Base-by-base conservation (phyloP, 2,329 filamentous ascomycete genomes). In the Rhinocladiella similis region DNA sequence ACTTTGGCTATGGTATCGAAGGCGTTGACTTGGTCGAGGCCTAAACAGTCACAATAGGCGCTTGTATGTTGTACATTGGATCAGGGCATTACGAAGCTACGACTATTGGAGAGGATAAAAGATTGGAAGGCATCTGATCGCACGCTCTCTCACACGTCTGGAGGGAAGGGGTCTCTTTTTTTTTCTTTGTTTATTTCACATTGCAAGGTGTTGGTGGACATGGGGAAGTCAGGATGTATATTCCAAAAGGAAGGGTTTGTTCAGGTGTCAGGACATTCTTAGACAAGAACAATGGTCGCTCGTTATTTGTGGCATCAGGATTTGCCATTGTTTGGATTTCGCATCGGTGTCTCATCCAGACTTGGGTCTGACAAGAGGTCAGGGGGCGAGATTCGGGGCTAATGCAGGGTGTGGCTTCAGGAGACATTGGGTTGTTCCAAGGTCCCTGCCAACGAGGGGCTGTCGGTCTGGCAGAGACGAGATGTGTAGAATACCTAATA, bases 1-100 rank as follows among this genome's bases (percentile, higher is more conserved):
- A 99, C 75, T 99, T 97, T 76, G 94, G 84, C 14, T 82, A 82
- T 66, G 75, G 77, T 16, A 73, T 84, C 53, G 72, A 79, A 57
- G 80, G 80, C 27, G 76, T 80, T 58, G 79, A 83, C 27, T 66
- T 81, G 58, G 69, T 84, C 56, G 74, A 78, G 59, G 74, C 63
- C 38, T 66, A 51, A n/a, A 56, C 18, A 41, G 20, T 18, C 22
- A 13, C 16, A 47, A 10, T 12, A 33, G 29, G 51, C 52, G 39
- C 53, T 45, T 27, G 12, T 50, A 47, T 47, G 43, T 50, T 52
- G 16, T 43, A 50, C 53, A 50, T 52, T 48, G 54, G 36, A 25
- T 53, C 39, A 36, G 27, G 41, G 47, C 27, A 22, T 47, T 49
- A 58, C 53, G 55, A 58, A 47, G 45, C 49, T 55, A 61, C 43